Evolutionary conservation across 768 basidiomycete genomes (phyloP), one percentile per base, ranked within the genome.

Genomic region (Coprinopsis cinerea): DNA sequence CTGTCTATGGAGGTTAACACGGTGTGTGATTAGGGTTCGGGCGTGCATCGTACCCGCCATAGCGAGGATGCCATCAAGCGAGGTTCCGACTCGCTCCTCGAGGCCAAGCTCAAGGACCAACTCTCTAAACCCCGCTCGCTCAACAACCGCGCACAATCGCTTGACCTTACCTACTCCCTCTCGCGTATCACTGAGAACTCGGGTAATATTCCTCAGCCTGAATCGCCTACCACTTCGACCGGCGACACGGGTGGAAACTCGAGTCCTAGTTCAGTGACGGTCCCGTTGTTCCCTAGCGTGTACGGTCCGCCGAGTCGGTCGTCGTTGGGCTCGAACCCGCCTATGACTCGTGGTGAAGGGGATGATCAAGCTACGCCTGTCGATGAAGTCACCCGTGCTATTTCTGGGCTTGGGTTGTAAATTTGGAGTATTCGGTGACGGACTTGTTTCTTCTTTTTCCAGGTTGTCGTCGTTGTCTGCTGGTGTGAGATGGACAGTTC

Each of bases 101-200:
- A 92, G 59, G 81, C 88, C 32, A 92, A 92, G 63, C 64, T 92
- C 39, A 89, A 86, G 67, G 87, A 88, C 52, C 85, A 84, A 55
- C 68, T 74, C 53, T 72, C 75, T 27, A 90, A 90, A 67, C 88
- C 88, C 3, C 84, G 90, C 42, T 85, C 88, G 3, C 69, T 92
- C 54, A 83, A 83, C 53, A 90, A 90, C 57, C 85, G 92, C 15
- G 92, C 92, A 0, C 92, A 94, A 63, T 90, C 87, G 3, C 82
- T 95, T 41, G 92, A 95, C 62, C 70, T 95, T 55, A 91, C 88
- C 0, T 82, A 82, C 56, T 92, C 91, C 4, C 75, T 92, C 25
- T 83, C 82, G n/a, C 83, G 82, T 47, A 89, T 91, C 57, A 81
- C 82, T 3, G 89, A 89, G 59, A 76, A 81, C 17, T 61, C 70